Conservation (phyloP, 2,329 filamentous ascomycete genomes). For the Ambrosiella xylebori region DNA sequence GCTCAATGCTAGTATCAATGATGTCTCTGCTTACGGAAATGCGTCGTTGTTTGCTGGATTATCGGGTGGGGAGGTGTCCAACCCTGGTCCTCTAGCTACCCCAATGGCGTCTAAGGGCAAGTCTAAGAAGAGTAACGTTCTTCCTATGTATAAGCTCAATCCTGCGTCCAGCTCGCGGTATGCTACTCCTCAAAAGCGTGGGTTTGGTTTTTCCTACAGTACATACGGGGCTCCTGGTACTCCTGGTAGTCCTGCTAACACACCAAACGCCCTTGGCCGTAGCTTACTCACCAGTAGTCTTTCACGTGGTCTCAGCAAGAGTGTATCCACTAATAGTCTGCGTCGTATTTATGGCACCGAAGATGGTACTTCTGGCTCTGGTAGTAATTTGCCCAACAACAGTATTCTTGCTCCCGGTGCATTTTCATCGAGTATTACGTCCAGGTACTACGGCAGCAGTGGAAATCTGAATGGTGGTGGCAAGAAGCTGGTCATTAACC, state of each 20-base stretch:
- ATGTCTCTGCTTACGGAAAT: slow-evolving; percentile 79
- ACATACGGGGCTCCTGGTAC: slow-evolving; percentile 71
- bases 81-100: slow-evolving; percentile 80
- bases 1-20: slow-evolving; percentile 63
- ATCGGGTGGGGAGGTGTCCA: slow-evolving; percentile 40
- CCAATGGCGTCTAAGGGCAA: slow-evolving; percentile 63
- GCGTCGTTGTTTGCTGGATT: slow-evolving; percentile 70
- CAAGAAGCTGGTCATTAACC: slow-evolving; percentile 87
- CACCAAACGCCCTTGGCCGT: slow-evolving; percentile 48
- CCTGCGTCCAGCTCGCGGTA: slow-evolving; percentile 64
- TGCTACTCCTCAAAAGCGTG: slow-evolving; percentile 68
- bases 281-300: slow-evolving; percentile 51
- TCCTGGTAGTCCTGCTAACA: slow-evolving; percentile 44
- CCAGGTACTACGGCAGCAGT: slow-evolving; percentile 47
- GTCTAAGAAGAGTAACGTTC: slow-evolving; percentile 58
- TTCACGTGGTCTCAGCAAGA: slow-evolving; percentile 62
- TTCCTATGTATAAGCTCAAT: slow-evolving; percentile 77
- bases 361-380: slow-evolving; percentile 26
- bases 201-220: slow-evolving; percentile 86
- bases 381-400: slow-evolving; percentile 3
- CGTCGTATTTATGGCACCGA: slow-evolving; percentile 67
- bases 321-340: slow-evolving; percentile 72
- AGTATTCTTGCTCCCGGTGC: slow-evolving; percentile 75
- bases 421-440: slow-evolving; percentile 51
- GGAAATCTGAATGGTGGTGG: slow-evolving; percentile 44